Conservation (phyloP, 164 flowering plant genomes). For the Vitis labrusca region DNA sequence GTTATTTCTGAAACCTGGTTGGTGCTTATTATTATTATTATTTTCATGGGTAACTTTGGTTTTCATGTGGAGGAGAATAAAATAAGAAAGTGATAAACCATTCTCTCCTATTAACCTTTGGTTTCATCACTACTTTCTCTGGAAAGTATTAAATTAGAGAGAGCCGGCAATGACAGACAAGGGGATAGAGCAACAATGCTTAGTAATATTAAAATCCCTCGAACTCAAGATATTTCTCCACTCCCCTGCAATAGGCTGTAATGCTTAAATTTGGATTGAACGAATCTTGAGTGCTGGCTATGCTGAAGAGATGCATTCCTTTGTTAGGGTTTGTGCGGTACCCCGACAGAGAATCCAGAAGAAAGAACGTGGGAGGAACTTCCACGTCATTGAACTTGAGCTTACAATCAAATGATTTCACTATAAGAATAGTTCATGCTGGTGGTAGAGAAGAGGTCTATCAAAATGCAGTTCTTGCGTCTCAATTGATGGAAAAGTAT, state of each 20-base stretch:
- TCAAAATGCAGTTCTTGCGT: slow-evolving; percentile 34
- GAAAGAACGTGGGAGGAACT: slow-evolving; percentile 15
- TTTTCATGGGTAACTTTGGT: slow-evolving; percentile 6
- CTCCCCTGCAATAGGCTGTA: not conserved
- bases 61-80: slow-evolving; percentile 18
- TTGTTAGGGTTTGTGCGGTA: slow-evolving; percentile 6
- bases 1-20: slow-evolving; percentile 23
- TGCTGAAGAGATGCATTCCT: slow-evolving; percentile 30
- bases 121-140: slow-evolving; percentile 15
- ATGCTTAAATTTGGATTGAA: slow-evolving; percentile 7
- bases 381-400: slow-evolving; percentile 17
- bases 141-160: slow-evolving; percentile 6
- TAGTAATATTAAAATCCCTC: slow-evolving; percentile 1
- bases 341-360: slow-evolving; percentile 9
- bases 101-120: slow-evolving; percentile 16
- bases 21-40: not conserved
- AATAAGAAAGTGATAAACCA: not conserved
- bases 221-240: not conserved
- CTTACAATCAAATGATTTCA: slow-evolving; percentile 23
- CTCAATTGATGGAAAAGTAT: slow-evolving; percentile 42
- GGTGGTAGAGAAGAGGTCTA: slow-evolving; percentile 58
- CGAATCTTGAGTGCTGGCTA: slow-evolving; percentile 13
- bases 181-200: slow-evolving; percentile 7
- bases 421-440: slow-evolving; percentile 51
- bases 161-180: slow-evolving; percentile 18